Evolutionary conservation across 1,139 yeast genomes (phyloP).

Genomic region (Kazachstania sp.): DNA sequence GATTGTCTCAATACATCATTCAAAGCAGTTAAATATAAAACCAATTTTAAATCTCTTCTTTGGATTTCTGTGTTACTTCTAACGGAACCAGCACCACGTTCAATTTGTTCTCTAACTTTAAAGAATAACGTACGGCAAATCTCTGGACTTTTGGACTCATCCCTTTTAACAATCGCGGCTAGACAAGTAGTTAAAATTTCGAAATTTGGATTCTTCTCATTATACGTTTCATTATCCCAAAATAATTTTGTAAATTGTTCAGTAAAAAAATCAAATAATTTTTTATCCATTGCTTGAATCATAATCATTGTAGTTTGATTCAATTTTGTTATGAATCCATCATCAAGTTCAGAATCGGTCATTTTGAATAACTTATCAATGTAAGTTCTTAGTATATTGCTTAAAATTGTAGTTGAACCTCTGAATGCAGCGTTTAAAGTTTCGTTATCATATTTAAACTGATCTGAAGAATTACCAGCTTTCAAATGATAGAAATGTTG

Average conservation of each 20-base stretch:
- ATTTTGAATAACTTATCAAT: slow-evolving; percentile 54
- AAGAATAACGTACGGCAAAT: slow-evolving; percentile 23
- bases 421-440: slow-evolving; percentile 49
- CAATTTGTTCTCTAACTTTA: slow-evolving; percentile 56
- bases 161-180: slow-evolving; percentile 58
- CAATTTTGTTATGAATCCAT: slow-evolving; percentile 36
- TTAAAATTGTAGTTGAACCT: slow-evolving; percentile 69
- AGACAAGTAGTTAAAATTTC: slow-evolving; percentile 49
- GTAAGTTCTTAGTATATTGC: slow-evolving; percentile 49
- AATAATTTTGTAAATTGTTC: slow-evolving; percentile 46
- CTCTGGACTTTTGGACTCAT: slow-evolving; percentile 34
- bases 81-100: slow-evolving; percentile 73
- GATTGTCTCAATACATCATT: slow-evolving; percentile 71
- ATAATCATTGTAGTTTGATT: slow-evolving; percentile 62
- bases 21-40: slow-evolving; percentile 63
- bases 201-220: slow-evolving; percentile 28
- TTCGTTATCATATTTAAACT: slow-evolving; percentile 35
- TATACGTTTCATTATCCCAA: slow-evolving; percentile 55
- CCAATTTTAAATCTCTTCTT: slow-evolving; percentile 72
- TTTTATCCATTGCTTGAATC: slow-evolving; percentile 63
- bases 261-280: slow-evolving; percentile 37
- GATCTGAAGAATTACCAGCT: slow-evolving; percentile 23
- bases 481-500: slow-evolving; percentile 51
- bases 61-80: slow-evolving; percentile 63
- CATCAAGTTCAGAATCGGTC: slow-evolving; percentile 67